phyloP scores from a whole-genome alignment of 2,329 filamentous ascomycete genomes.

The Herpotrichia juniperi region DNA sequence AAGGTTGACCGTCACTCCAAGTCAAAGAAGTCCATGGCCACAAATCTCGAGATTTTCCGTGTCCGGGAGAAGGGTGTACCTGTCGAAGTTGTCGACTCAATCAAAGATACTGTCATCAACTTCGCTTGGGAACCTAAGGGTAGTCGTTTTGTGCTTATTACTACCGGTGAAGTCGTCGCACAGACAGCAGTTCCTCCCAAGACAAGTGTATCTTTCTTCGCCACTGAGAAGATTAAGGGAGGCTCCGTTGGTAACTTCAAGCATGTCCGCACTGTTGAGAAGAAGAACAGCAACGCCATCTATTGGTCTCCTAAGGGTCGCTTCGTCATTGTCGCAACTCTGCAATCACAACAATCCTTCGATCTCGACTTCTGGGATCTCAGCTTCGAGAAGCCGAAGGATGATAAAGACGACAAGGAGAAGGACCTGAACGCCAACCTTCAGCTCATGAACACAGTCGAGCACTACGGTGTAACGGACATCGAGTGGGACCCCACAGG shows the following conservation, averaged over 20 bases:
- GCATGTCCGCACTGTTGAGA: constrained; percentile 91
- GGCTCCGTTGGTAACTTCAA: constrained; percentile 88
- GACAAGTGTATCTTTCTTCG: constrained; percentile 95
- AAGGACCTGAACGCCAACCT: constrained; percentile 95
- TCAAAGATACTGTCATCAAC: constrained; percentile 99
- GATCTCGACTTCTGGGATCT: constrained; percentile 98
- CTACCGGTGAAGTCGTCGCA: constrained; percentile 80
- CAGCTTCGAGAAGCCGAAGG: constrained; percentile 78
- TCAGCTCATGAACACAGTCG: constrained; percentile 89
- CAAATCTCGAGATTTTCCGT: constrained; percentile 97
- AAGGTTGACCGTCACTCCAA: constrained; percentile 99
- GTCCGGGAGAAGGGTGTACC: constrained; percentile 97
- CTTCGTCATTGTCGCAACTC: constrained; percentile 92
- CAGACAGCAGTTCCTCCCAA: constrained; percentile 87
- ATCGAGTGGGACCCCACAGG: constrained; percentile 98
- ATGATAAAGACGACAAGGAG: constrained; percentile 89
- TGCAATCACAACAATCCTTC: constrained; percentile 89
- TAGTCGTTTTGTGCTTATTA: constrained; percentile 96
- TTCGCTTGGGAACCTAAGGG: constrained; percentile 99
- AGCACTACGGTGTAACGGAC: constrained; percentile 98
- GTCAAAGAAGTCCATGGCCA: constrained; percentile 97
- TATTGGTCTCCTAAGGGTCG: constrained; percentile 98
- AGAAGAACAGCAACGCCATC: constrained; percentile 99
- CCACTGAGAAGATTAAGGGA: constrained; percentile 91
- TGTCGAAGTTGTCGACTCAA: constrained; percentile 94